Base-by-base conservation (phyloP, 495 filamentous ascomycete genomes). In the Terfezia claveryi region DNA sequence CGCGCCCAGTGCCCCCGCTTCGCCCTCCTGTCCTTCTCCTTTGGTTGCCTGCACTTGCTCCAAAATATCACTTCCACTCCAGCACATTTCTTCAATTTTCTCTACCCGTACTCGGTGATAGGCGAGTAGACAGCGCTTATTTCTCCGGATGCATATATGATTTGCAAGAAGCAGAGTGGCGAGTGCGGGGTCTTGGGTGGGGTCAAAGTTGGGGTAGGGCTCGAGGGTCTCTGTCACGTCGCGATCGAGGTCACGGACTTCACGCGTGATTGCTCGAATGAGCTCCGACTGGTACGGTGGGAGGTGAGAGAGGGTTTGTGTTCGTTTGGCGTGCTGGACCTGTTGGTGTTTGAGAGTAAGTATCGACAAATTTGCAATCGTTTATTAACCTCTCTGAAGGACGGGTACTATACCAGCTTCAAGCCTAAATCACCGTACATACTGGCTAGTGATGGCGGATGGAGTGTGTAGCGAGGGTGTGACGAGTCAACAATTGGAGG, bases 271-370 rank as follows among this genome's bases (percentile, higher is more conserved):
- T 8, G 80, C 76, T 49, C 88, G 86, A 50, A 95, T 85, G 50
- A 93, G 76, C 66, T 96, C 91, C 10, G 87, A 82, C 65, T 94
- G 87, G 68, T 96, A 95, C 14, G 87, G 82, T 0, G 91, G 92
- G 11, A 99, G 80, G 66, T 92, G 80, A 16, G 79, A 68, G 44
- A 99, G 80, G 55, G 84, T 78, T 71, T 92, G 85, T 38, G 87
- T 95, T 59, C 92, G 79, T 74, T 96, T 96, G 67, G 89, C 92
- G 71, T 99, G 86, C 76, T 91, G 87, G 59, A 88, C 86, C 88
- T 95, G 61, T 55, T n/a, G 56, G 20, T 50, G 17, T 54, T 55
- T 38, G 23, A 54, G 50, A 36, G 55, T 49, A 60, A 56, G 62
- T 60, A 61, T 51, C 61, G 63, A 52, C 2, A 32, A 32, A 32